A percentile compares a stretch with the other conserved stretches of the same genome.
phyloP scores from a whole-genome alignment of 2,329 filamentous ascomycete species.

The Lomentospora prolificans region DNA sequence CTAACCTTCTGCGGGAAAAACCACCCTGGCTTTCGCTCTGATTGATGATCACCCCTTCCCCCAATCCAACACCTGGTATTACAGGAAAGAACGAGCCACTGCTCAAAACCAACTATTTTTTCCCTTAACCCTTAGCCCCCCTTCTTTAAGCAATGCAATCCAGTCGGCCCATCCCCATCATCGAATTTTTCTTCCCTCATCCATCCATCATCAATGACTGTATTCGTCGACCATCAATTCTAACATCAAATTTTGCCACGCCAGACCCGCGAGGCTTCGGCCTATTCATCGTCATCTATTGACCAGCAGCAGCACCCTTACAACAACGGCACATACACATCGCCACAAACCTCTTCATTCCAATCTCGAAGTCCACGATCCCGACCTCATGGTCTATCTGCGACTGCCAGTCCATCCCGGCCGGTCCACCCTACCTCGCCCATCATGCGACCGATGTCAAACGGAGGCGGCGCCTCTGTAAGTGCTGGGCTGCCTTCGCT shows the following conservation, averaged over 20 bases:
- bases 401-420: slow-evolving; percentile 25
- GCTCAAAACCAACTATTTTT: slow-evolving; percentile 3
- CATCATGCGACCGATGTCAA: slow-evolving; percentile 14
- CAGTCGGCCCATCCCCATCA: slow-evolving; percentile 7
- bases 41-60: slow-evolving; percentile 3
- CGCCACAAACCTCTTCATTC: slow-evolving; percentile 34
- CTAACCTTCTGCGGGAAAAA: slow-evolving; percentile 1
- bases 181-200: slow-evolving; percentile 6
- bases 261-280: slow-evolving; percentile 9
- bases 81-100: slow-evolving; percentile 2
- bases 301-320: slow-evolving; percentile 25
- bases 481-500: slow-evolving; percentile 11
- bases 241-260: slow-evolving; percentile 9
- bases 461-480: slow-evolving; percentile 8
- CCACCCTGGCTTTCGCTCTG: slow-evolving; percentile 1
- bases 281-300: slow-evolving; percentile 13
- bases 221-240: not conserved
- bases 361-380: slow-evolving; percentile 40
- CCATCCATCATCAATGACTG: not conserved
- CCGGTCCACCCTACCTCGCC: slow-evolving; percentile 37
- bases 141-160: slow-evolving; percentile 9
- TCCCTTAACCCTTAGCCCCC: slow-evolving; percentile 5
- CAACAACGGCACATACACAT: slow-evolving; percentile 39
- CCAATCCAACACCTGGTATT: slow-evolving; percentile 1
- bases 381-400: slow-evolving; percentile 31